Evolutionary conservation across 257 asterid species (phyloP).

Genomic region (Nicotiana benthamiana): DNA sequence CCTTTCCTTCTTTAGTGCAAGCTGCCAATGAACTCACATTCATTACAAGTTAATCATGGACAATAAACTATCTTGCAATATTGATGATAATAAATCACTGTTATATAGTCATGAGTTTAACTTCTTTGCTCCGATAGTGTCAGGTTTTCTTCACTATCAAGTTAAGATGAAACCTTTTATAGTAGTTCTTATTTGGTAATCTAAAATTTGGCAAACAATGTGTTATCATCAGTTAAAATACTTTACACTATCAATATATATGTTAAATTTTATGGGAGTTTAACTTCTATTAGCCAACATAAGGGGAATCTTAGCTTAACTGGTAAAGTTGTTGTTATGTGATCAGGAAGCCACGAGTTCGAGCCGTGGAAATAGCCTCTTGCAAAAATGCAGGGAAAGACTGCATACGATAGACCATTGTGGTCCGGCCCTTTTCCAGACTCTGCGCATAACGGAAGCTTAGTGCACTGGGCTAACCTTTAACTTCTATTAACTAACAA

Average conservation of each 20-base stretch:
- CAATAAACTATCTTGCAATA: neutral
- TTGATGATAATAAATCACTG: neutral
- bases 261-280: neutral
- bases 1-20: constrained; percentile 51
- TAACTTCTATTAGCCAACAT: neutral
- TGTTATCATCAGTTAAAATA: neutral
- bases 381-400: no score
- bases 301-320: no score
- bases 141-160: neutral
- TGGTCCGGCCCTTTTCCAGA: no score
- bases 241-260: neutral
- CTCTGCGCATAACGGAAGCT: no score
- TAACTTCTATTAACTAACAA: neutral
- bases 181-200: neutral
- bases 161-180: neutral
- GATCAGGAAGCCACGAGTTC: no score
- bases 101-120: neutral
- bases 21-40: constrained; percentile 24
- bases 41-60: neutral
- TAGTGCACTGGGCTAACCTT: no score
- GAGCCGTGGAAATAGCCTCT: no score
- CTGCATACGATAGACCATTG: no score
- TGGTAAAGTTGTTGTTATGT: no score
- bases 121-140: neutral
- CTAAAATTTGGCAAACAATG: neutral